phyloP scores from a whole-genome alignment of 345 rosid species.

The Rubroshorea leprosula region DNA sequence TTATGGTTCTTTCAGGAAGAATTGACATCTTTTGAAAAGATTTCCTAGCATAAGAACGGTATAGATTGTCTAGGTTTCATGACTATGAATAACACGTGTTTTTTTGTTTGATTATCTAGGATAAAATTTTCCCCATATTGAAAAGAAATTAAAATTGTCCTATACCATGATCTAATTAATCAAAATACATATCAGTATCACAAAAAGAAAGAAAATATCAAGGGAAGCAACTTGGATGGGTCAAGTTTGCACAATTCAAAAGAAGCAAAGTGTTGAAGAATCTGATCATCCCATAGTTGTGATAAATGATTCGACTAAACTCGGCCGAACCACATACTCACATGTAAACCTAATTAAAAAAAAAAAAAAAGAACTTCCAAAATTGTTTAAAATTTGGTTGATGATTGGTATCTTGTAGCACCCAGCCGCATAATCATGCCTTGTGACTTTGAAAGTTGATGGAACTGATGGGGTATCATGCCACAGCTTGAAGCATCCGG shows the following conservation, averaged over 20 bases:
- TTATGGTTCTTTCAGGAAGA: neutral
- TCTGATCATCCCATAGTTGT: slow-evolving; percentile 11
- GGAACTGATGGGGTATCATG: slow-evolving; percentile 8
- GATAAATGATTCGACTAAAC: slow-evolving; percentile 39
- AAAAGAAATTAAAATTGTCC: neutral
- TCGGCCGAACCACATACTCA: too few relatives aligned
- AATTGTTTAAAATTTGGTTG: slow-evolving; percentile 10
- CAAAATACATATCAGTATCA: neutral
- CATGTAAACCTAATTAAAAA: too few relatives aligned
- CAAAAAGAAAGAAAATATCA: neutral
- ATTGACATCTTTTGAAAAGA: too few relatives aligned
- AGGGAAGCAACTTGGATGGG: neutral
- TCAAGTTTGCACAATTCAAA: slow-evolving; percentile 17
- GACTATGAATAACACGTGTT: too few relatives aligned
- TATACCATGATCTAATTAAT: neutral
- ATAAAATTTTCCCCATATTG: too few relatives aligned
- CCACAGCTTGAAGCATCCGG: neutral
- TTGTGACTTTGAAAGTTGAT: slow-evolving; percentile 24
- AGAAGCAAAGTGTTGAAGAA: slow-evolving; percentile 36
- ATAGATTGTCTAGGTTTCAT: too few relatives aligned
- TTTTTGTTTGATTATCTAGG: too few relatives aligned
- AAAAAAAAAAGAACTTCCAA: slow-evolving; percentile 14
- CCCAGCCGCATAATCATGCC: slow-evolving; percentile 8
- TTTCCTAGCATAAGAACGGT: too few relatives aligned
- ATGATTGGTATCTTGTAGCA: slow-evolving; percentile 16